phyloP scores from a whole-genome alignment of 1,139 yeast species.

The Yamadazyma friedrichii region DNA sequence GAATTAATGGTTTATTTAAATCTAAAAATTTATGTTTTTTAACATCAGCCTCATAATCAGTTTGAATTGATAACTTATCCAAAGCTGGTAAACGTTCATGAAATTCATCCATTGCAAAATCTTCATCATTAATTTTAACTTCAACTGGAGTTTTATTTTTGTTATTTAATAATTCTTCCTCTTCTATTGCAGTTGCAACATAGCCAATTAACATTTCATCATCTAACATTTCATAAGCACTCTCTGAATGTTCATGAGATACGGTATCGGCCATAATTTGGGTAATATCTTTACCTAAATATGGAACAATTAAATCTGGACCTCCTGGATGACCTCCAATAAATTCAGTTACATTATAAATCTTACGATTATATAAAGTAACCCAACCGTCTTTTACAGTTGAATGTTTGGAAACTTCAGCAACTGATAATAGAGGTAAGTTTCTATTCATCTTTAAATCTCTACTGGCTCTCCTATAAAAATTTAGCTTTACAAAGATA shows the following conservation, averaged over 20 bases:
- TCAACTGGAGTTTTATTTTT: constrained; percentile 43
- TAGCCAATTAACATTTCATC: constrained; percentile 59
- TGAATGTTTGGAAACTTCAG: constrained; percentile 52
- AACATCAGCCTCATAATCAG: constrained; percentile 72
- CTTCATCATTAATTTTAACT: constrained; percentile 26
- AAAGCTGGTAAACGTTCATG: constrained; percentile 67
- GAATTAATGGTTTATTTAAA: constrained; percentile 72
- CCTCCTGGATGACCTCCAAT: constrained; percentile 90
- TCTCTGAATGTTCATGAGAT: constrained; percentile 77
- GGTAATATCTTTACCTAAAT: constrained; percentile 85
- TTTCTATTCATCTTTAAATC: constrained; percentile 20
- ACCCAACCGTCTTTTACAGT: constrained; percentile 69
- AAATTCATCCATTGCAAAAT: constrained; percentile 38
- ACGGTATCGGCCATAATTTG: constrained; percentile 66
- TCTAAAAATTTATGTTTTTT: constrained; percentile 83
- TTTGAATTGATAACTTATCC: constrained; percentile 69
- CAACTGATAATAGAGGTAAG: constrained; percentile 33
- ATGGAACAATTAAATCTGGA: constrained; percentile 65
- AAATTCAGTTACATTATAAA: constrained; percentile 79
- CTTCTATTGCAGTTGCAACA: constrained; percentile 46
- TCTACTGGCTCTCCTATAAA: neutral
- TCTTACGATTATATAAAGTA: constrained; percentile 66
- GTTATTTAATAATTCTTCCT: constrained; percentile 41
- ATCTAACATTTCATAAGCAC: constrained; percentile 85
- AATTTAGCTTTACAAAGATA: neutral